Conservation (phyloP, 1,139 yeast species). For the Arxiozyma telluris region DNA sequence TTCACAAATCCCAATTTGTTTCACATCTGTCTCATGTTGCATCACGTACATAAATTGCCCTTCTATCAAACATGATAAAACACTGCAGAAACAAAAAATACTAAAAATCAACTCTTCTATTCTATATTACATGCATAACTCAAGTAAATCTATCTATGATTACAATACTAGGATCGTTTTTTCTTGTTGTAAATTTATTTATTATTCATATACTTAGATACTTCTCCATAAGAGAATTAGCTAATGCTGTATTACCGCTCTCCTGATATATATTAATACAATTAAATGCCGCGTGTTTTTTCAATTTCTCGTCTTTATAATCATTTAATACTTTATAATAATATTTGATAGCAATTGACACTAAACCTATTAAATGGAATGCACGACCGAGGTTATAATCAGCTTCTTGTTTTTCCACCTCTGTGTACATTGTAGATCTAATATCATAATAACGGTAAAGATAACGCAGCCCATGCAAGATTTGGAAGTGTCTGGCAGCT, state of each 20-base stretch:
- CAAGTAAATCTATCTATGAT: not conserved
- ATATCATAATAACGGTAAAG: constrained; percentile 60
- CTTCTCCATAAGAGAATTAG: constrained; percentile 53
- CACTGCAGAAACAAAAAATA: not conserved
- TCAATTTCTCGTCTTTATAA: constrained; percentile 46
- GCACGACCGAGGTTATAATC: constrained; percentile 77
- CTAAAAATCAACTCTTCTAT: not conserved
- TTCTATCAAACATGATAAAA: not conserved
- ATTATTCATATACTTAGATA: constrained; percentile 36
- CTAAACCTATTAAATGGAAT: constrained; percentile 74
- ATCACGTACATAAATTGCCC: not conserved
- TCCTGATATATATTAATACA: constrained; percentile 62
- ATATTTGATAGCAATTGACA: constrained; percentile 59
- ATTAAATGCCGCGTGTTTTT: constrained; percentile 79
- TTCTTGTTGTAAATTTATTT: not conserved
- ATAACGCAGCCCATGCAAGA: constrained; percentile 77
- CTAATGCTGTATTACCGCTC: constrained; percentile 62
- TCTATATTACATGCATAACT: not conserved
- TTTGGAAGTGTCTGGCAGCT: constrained; percentile 73
- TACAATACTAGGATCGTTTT: not conserved
- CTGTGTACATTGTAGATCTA: constrained; percentile 28
- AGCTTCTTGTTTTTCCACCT: constrained; percentile 62
- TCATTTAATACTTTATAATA: constrained; percentile 56
- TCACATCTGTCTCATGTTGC: not conserved
- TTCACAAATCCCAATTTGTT: not conserved